A percentile compares a stretch with the other conserved stretches of the same genome.
phyloP scores from a whole-genome alignment of 805 yeast species.

The Cephaloascus fragrans region DNA sequence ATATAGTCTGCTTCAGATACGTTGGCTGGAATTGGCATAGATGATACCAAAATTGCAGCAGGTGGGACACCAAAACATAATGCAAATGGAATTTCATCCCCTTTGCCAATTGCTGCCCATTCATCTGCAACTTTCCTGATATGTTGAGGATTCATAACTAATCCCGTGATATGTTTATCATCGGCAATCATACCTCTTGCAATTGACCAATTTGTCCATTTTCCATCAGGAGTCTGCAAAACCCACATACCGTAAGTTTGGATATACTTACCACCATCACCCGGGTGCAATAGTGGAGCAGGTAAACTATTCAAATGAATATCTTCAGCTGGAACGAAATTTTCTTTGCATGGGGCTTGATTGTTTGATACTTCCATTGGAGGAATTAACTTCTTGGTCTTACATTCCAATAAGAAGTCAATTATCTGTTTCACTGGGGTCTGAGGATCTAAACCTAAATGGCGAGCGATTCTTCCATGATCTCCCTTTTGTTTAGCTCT shows the following conservation, averaged over 20 bases:
- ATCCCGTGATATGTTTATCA: constrained; percentile 13
- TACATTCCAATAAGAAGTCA: constrained; percentile 9
- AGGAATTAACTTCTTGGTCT: constrained; percentile 7
- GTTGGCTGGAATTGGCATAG: constrained; percentile 14
- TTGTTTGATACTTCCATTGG: constrained; percentile 6
- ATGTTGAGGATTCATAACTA: constrained; percentile 15
- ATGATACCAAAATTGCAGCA: constrained; percentile 14
- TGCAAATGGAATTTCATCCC: constrained; percentile 11
- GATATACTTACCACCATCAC: constrained; percentile 15
- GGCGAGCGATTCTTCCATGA: constrained; percentile 16
- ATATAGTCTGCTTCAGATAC: constrained; percentile 12
- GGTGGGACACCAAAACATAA: constrained; percentile 18
- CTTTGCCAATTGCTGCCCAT: constrained; percentile 13
- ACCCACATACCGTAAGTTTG: constrained; percentile 18
- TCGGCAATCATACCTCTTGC: constrained; percentile 15
- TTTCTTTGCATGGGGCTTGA: constrained; percentile 11
- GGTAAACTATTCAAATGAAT: constrained; percentile 11
- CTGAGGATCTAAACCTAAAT: constrained; percentile 10
- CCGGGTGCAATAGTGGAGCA: constrained; percentile 10
- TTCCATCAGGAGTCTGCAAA: constrained; percentile 14
- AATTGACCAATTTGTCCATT: constrained; percentile 18
- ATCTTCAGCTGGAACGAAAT: constrained; percentile 9
- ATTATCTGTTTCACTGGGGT: constrained; percentile 13
- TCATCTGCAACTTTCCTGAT: constrained; percentile 12
- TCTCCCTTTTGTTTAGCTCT: constrained; percentile 8